Evolutionary conservation across 2,329 filamentous ascomycete genomes (phyloP).

Genomic region (Xylariaceae sp.): DNA sequence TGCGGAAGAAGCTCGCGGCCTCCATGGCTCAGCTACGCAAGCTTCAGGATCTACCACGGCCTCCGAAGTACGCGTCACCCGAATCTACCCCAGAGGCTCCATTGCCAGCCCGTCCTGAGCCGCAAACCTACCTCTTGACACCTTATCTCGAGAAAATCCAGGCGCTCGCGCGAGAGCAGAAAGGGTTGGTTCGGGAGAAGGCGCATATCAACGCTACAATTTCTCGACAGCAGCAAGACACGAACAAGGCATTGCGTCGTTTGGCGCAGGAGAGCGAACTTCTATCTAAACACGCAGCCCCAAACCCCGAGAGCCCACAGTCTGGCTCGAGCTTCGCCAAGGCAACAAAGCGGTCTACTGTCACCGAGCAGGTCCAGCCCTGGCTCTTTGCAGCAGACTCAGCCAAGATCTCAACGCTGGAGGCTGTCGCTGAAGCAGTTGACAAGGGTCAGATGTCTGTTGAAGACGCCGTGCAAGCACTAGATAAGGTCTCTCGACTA

Average conservation of each 20-base stretch:
- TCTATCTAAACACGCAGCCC: slow-evolving; percentile 44
- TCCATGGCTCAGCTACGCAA: slow-evolving; percentile 31
- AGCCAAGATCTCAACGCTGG: slow-evolving; percentile 54
- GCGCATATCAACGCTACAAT: slow-evolving; percentile 49
- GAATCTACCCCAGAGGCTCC: slow-evolving; percentile 3
- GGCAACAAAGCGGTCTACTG: slow-evolving; percentile 34
- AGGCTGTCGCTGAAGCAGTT: slow-evolving; percentile 54
- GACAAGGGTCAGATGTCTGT: slow-evolving; percentile 54
- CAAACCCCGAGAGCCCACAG: slow-evolving; percentile 5
- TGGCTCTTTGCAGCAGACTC: slow-evolving; percentile 58
- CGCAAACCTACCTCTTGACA: slow-evolving; percentile 43
- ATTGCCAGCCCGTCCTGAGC: slow-evolving; percentile 15
- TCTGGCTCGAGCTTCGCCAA: slow-evolving; percentile 39
- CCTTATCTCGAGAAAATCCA: slow-evolving; percentile 54
- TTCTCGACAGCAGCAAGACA: slow-evolving; percentile 46
- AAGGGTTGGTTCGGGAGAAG: slow-evolving; percentile 52
- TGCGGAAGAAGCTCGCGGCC: slow-evolving; percentile 44
- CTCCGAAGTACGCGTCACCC: background rate
- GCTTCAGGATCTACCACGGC: slow-evolving; percentile 5
- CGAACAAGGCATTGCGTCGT: slow-evolving; percentile 46
- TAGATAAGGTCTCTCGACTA: slow-evolving; percentile 47
- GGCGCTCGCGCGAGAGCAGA: slow-evolving; percentile 51
- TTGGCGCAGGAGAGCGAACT: slow-evolving; percentile 59
- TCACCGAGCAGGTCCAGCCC: slow-evolving; percentile 43
- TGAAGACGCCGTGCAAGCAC: slow-evolving; percentile 44